These are phyloP conservation scores for Leccinum subtestaceum DNA, from an alignment of 768 basidiomycete genomes.

Conservation along the genomic window DNA sequence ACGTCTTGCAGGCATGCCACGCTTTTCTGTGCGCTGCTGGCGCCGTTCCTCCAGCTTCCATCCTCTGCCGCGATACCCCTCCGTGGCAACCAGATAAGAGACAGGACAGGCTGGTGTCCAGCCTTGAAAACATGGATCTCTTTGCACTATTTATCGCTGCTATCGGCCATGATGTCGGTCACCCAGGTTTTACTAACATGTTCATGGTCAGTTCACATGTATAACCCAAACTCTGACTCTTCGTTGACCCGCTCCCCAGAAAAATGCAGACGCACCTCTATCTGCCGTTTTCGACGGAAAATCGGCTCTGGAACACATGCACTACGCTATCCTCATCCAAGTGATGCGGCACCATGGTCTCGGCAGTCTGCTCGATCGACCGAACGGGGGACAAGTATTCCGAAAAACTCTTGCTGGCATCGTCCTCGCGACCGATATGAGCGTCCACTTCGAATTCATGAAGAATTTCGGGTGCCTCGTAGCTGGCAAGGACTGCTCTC, in stretches of 20 bases:
- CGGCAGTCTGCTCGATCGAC: slow-evolving; percentile 61
- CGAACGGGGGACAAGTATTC: slow-evolving; percentile 45
- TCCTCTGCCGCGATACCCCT: slow-evolving; percentile 42
- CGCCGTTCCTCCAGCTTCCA: slow-evolving; percentile 74
- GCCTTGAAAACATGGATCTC: slow-evolving; percentile 65
- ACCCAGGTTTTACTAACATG: slow-evolving; percentile 90
- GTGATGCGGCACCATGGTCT: slow-evolving; percentile 81
- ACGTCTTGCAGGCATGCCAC: slow-evolving; percentile 92
- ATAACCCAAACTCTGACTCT: neutral
- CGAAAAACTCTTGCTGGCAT: slow-evolving; percentile 76
- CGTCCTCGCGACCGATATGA: slow-evolving; percentile 94
- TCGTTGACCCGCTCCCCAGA: slow-evolving; percentile 44
- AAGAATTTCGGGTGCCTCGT: slow-evolving; percentile 53
- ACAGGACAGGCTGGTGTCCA: slow-evolving; percentile 35
- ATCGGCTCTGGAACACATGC: slow-evolving; percentile 91
- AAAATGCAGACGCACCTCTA: slow-evolving; percentile 90
- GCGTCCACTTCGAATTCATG: slow-evolving; percentile 86
- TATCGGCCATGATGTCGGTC: slow-evolving; percentile 96
- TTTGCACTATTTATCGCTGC: slow-evolving; percentile 87
- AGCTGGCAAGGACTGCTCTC: slow-evolving; percentile 36
- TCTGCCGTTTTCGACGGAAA: slow-evolving; percentile 86
- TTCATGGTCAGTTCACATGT: slow-evolving; percentile 72
- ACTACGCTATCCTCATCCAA: slow-evolving; percentile 75
- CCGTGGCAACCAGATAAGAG: slow-evolving; percentile 40
- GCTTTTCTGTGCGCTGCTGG: slow-evolving; percentile 77